Evolutionary conservation across 169 alveolate genomes (phyloP).

Genomic region (Besnoitia besnoiti): DNA sequence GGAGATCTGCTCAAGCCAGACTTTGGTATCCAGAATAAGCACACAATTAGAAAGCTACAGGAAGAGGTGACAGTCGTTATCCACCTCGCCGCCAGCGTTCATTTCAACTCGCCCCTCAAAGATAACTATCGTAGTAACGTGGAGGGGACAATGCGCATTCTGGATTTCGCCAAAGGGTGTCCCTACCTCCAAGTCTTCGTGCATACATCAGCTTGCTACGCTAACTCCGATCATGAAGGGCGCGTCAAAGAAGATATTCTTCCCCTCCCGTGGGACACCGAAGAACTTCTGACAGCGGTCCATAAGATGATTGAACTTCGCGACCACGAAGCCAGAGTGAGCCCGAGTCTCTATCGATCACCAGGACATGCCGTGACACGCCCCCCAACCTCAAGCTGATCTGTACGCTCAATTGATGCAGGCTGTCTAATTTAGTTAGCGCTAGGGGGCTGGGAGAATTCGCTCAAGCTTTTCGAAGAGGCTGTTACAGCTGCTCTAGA

Average conservation of each 20-base stretch:
- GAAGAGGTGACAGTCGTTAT: constrained; percentile 54
- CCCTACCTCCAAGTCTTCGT: constrained; percentile 29
- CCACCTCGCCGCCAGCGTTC: constrained; percentile 52
- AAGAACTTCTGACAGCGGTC: constrained; percentile 29
- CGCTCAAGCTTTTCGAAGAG: too few species aligned
- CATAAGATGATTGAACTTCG: constrained; percentile 32
- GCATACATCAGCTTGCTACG: constrained; percentile 54
- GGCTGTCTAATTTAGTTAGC: too few species aligned
- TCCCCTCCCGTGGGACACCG: constrained; percentile 39
- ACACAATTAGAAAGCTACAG: not conserved
- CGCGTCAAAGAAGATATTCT: constrained; percentile 43
- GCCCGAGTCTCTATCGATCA: not conserved
- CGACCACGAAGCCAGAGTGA: constrained; percentile 26
- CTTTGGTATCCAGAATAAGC: constrained; percentile 22
- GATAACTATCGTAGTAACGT: constrained; percentile 57
- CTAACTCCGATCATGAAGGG: constrained; percentile 39
- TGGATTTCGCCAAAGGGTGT: constrained; percentile 37
- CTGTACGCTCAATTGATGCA: too few species aligned
- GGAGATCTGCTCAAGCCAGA: constrained; percentile 30
- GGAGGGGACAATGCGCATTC: constrained; percentile 42
- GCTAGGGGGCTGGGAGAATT: too few species aligned
- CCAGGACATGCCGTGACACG: too few species aligned
- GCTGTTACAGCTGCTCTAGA: too few species aligned
- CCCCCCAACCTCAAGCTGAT: too few species aligned
- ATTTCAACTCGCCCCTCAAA: constrained; percentile 56